These are phyloP conservation scores for Linnemannia zychae DNA, from an alignment of 192 early-diverging fungal genomes.

Conservation along the genomic window DNA sequence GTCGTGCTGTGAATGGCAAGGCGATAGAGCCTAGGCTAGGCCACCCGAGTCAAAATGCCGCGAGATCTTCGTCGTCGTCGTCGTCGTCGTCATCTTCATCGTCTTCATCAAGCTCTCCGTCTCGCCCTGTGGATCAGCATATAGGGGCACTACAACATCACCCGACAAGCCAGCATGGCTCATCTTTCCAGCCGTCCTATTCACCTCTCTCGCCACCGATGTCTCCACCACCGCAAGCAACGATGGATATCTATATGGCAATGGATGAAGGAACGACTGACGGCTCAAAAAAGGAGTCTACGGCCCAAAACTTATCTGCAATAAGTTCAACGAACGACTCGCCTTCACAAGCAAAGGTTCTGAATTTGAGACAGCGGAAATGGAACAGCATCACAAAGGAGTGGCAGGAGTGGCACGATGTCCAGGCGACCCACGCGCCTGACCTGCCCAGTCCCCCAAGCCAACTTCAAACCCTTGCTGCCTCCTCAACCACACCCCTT, in stretches of 20 bases:
- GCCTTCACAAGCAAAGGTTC: slow-evolving; percentile 2
- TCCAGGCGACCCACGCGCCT: slow-evolving; percentile 37
- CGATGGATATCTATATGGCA: slow-evolving; percentile 17
- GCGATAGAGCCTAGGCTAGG: not conserved
- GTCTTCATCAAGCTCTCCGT: not conserved
- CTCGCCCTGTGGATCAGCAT: not conserved
- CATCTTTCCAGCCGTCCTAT: not conserved
- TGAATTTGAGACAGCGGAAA: slow-evolving; percentile 44
- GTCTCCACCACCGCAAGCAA: slow-evolving; percentile 14
- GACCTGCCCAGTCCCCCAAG: slow-evolving; percentile 1
- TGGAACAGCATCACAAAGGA: slow-evolving; percentile 49
- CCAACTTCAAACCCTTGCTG: not conserved
- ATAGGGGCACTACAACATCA: not conserved
- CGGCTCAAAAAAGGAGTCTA: not conserved
- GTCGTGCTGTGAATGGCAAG: slow-evolving; percentile 2
- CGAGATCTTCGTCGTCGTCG: not conserved
- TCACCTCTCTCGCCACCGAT: slow-evolving; percentile 38
- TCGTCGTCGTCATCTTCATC: not conserved
- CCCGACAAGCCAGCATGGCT: not conserved
- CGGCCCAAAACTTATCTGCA: too few relatives aligned
- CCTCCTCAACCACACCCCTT: not conserved
- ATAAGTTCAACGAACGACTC: not conserved
- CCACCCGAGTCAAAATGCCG: not conserved
- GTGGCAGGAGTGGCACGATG: slow-evolving; percentile 58
- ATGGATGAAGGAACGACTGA: slow-evolving; percentile 6